phyloP scores from a whole-genome alignment of 169 alveolate species.

The Plasmodium knowlesi region DNA sequence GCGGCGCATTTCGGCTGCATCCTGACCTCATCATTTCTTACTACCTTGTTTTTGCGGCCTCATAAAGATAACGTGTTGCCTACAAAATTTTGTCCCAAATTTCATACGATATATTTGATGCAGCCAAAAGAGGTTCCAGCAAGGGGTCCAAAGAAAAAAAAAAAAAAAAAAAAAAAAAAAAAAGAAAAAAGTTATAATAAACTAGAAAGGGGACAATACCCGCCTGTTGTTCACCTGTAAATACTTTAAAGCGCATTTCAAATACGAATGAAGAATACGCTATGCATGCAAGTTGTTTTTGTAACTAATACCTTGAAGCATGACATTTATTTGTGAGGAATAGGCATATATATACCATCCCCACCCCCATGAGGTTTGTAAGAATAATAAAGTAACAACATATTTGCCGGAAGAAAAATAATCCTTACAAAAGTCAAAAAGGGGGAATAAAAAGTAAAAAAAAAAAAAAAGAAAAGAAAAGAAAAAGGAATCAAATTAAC shows the following conservation, averaged over 20 bases:
- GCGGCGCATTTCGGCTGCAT: not conserved
- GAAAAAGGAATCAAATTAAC: not conserved
- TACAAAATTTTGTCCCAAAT: not conserved
- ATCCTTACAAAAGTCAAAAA: not conserved
- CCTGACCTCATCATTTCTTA: not conserved
- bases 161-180: not conserved
- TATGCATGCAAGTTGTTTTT: not conserved
- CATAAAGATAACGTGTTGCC: not conserved
- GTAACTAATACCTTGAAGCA: not conserved
- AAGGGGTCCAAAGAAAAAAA: not conserved
- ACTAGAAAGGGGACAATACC: not conserved
- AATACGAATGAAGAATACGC: not conserved
- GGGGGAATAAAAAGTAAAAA: not conserved
- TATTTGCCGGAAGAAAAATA: not conserved
- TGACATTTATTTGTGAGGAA: not conserved
- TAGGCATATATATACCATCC: not conserved
- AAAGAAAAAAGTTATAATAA: not conserved
- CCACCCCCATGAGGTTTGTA: not conserved
- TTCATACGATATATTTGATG: not conserved
- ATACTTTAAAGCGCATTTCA: not conserved
- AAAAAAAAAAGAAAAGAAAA: not conserved
- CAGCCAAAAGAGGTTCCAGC: not conserved
- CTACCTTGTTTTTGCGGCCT: not conserved
- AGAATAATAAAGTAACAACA: not conserved
- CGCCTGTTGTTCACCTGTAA: not conserved